Evolutionary conservation across 306 rosid species (phyloP), one percentile per base, ranked within the genome.

Genomic region (Medicago truncatula): DNA sequence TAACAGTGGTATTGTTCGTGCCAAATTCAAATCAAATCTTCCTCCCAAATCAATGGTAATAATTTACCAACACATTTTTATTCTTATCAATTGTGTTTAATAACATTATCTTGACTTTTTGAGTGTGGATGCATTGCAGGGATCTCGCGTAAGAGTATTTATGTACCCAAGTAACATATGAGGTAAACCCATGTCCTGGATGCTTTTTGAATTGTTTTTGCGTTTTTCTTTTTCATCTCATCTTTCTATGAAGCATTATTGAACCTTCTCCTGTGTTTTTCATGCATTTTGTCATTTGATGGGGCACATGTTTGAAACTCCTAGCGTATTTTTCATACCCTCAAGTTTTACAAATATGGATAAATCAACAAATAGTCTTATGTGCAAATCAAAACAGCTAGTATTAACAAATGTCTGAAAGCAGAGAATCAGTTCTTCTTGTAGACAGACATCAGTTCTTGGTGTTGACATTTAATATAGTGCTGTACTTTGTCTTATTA

Each of bases 11-110:
- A 52, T 94, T 41, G 96, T 94, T 58, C 94, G 97, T 18, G 92
- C 98, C 4, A 94, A 92, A 84, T 94, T 94, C 92, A 94, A 80
- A 71, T 92, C 98, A 41, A 92, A 94, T 46, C 85, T 94, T 58
- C 98, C 98, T 2, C 98, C 98, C 1, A 94, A 71, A 81, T 90
- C 97, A 70, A 94, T 92, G 97, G 98, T 94, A 89, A 54, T 28
- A 18, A 31, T 17, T 20, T 41, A 9, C 2, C 1, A 4, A 6
- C 8, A 6, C 7, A n/a, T 44, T 1, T 17, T 38, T 4, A n/a
- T 21, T 56, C 10, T 5, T 8, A 25, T 7, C 13, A 20, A 21
- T 0, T 15, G 15, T 56, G 13, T 1, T 50, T 14, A 63, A 14
- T 47, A 3, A 25, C 18, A 15, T 63, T 40, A 8, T 70, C 59